These are phyloP conservation scores for Nyctanthes arbortristis DNA, from an alignment of 257 asterid species.

Conservation along the genomic window DNA sequence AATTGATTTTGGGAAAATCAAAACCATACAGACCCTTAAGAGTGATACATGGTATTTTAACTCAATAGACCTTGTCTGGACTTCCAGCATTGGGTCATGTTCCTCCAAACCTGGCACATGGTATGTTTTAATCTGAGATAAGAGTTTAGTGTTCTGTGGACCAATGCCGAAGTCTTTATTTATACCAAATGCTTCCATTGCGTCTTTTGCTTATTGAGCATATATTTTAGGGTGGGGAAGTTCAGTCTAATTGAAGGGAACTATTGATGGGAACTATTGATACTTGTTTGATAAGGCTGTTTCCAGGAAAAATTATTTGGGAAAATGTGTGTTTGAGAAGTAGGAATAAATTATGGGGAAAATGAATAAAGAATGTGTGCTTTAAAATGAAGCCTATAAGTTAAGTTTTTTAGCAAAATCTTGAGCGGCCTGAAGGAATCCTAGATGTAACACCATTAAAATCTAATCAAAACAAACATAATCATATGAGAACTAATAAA, in stretches of 20 bases:
- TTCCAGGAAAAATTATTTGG: too few species aligned
- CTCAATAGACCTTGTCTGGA: not conserved
- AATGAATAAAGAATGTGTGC: too few species aligned
- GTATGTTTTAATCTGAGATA: not conserved
- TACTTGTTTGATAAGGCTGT: too few species aligned
- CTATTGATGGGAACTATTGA: too few species aligned
- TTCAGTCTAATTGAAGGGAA: not conserved
- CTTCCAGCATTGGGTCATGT: not conserved
- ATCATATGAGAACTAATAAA: not conserved
- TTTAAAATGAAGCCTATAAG: too few species aligned
- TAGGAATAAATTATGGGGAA: too few species aligned
- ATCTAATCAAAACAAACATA: not conserved
- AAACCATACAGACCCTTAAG: too few species aligned
- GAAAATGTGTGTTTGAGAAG: too few species aligned
- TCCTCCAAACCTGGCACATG: too few species aligned
- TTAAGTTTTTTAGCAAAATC: too few species aligned
- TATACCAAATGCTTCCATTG: not conserved
- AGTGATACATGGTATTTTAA: constrained; percentile 4
- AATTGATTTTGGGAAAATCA: too few species aligned
- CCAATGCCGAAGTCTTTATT: not conserved
- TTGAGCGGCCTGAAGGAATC: not conserved
- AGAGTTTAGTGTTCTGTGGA: not conserved
- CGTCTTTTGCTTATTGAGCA: not conserved
- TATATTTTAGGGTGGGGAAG: not conserved
- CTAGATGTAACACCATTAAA: not conserved